These are phyloP conservation scores for Taiozyma sp. DNA, from an alignment of 1,139 yeast genomes.

Conservation along the genomic window DNA sequence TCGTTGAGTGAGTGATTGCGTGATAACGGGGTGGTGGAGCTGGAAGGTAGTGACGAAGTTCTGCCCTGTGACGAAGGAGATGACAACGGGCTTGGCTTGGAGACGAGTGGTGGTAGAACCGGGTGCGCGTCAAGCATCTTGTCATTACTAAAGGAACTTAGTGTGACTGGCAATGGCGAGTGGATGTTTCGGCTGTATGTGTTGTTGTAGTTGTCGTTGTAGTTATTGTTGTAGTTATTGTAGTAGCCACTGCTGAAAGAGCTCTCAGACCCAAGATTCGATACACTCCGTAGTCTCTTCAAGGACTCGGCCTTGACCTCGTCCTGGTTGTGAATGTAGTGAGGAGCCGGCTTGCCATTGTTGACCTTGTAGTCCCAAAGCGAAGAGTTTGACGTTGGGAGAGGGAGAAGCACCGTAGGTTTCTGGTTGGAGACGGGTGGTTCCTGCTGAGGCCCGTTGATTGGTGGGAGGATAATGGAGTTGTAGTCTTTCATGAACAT, in stretches of 20 bases:
- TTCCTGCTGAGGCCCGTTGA: conserved; percentile 11
- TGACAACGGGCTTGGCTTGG: conserved; percentile 2
- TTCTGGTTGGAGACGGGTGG: conserved; percentile 13
- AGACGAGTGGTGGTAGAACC: conserved; percentile 4
- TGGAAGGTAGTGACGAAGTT: conserved; percentile 6
- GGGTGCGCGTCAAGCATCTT: conserved; percentile 4
- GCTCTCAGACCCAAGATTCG: not conserved
- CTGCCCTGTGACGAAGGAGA: conserved; percentile 3
- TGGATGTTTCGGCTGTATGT: not conserved
- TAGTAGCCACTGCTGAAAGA: not conserved
- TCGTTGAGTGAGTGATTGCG: not conserved
- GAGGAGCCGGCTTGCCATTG: not conserved
- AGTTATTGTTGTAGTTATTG: not conserved
- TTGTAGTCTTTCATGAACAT: not conserved
- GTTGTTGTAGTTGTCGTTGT: not conserved
- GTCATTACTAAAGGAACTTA: not conserved
- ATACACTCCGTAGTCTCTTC: not conserved
- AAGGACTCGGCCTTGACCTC: conserved; percentile 5
- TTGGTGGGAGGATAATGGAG: conserved; percentile 18
- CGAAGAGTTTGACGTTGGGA: conserved; percentile 1
- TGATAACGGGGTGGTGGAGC: conserved; percentile 1
- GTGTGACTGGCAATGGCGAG: not conserved
- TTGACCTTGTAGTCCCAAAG: not conserved
- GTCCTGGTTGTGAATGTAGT: conserved; percentile 9
- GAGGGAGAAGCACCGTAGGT: conserved; percentile 11